Evolutionary conservation across 176 grass and related monocot species (phyloP).

Genomic region (Oryza longistaminata): DNA sequence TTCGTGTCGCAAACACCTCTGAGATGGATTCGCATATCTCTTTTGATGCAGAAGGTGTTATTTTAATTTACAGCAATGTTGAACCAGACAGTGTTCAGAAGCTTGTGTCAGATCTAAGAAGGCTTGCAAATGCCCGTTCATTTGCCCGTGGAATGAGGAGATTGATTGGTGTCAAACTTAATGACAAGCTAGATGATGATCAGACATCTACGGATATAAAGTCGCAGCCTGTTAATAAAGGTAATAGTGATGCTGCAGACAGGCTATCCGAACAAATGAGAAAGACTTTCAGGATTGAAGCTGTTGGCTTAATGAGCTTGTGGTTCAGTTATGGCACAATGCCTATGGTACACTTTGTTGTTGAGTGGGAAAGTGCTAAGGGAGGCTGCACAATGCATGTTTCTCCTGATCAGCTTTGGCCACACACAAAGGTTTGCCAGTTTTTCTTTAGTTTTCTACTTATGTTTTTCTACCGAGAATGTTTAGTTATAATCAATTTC

Average conservation of each 20-base stretch:
- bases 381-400: slow-evolving; percentile 96
- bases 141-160: slow-evolving; percentile 87
- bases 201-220: slow-evolving; percentile 44
- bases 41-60: slow-evolving; percentile 86
- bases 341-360: slow-evolving; percentile 99
- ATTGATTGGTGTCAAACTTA: slow-evolving; percentile 71
- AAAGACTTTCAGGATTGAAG: slow-evolving; percentile 96
- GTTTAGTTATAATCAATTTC: slow-evolving; percentile 15
- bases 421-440: slow-evolving; percentile 89
- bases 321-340: slow-evolving; percentile 95
- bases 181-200: slow-evolving; percentile 67
- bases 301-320: slow-evolving; percentile 92
- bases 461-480: slow-evolving; percentile 16
- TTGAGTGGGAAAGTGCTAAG: slow-evolving; percentile 90
- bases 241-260: slow-evolving; percentile 55
- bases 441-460: background rate
- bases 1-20: slow-evolving; percentile 89
- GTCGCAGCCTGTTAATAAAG: slow-evolving; percentile 53
- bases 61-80: slow-evolving; percentile 79
- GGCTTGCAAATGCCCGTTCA: slow-evolving; percentile 77
- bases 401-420: slow-evolving; percentile 99
- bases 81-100: slow-evolving; percentile 79
- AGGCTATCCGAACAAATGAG: slow-evolving; percentile 88
- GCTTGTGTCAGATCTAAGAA: slow-evolving; percentile 77
- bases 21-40: slow-evolving; percentile 92